phyloP scores from a whole-genome alignment of 2,329 filamentous ascomycete genomes.

The Gaeumannomyces tritici region DNA sequence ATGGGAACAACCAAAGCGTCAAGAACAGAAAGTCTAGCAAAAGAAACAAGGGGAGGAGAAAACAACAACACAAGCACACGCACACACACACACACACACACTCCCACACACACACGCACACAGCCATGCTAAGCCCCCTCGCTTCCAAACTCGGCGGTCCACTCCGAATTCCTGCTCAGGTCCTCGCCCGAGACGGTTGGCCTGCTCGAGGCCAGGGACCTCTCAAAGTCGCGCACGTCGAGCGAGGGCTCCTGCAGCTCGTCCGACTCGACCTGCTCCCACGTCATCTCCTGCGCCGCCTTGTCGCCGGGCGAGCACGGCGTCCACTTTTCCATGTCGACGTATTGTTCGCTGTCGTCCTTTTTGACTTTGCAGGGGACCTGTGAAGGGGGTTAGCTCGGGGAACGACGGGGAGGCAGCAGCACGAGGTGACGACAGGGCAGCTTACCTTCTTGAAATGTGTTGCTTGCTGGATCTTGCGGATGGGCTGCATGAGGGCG shows the following conservation, averaged over 20 bases:
- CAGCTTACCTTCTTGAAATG: conserved; percentile 82
- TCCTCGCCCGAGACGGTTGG: conserved; percentile 88
- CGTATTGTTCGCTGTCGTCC: conserved; percentile 23
- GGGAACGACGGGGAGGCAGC: too few species aligned
- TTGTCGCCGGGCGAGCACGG: conserved; percentile 89
- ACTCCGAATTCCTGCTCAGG: conserved; percentile 74
- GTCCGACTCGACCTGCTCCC: conserved; percentile 78
- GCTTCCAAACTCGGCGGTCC: conserved; percentile 94
- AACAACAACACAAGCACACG: not conserved
- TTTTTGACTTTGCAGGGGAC: conserved; percentile 7
- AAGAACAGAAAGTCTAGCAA: not conserved
- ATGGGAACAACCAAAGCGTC: not conserved
- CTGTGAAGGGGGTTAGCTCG: not conserved
- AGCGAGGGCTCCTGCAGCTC: conserved; percentile 79
- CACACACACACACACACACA: too few species aligned
- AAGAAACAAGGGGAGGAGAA: not conserved
- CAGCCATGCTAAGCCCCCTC: conserved; percentile 53
- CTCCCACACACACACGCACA: too few species aligned
- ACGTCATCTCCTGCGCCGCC: conserved; percentile 85
- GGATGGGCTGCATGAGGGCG: conserved; percentile 92
- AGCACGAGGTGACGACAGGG: not conserved
- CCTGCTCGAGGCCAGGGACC: conserved; percentile 77
- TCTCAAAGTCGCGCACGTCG: conserved; percentile 83
- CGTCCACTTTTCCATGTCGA: conserved; percentile 61
- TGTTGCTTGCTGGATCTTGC: conserved; percentile 93